Conservation (phyloP, 352 stramenopile species). For the Saprolegnia diclina region DNA sequence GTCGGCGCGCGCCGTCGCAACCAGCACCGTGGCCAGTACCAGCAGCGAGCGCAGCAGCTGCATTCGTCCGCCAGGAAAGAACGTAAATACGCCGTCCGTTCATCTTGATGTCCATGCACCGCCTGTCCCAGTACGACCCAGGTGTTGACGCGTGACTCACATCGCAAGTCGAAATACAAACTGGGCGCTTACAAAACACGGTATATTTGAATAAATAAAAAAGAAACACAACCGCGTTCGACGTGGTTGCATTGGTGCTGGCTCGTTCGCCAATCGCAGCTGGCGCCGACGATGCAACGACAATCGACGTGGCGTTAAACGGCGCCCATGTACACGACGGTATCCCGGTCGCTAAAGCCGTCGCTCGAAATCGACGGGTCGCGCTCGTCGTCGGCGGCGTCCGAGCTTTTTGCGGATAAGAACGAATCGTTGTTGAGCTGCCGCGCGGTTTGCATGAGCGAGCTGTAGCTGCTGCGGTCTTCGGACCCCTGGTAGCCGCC, state of each 20-base stretch:
- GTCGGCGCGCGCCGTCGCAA: neutral
- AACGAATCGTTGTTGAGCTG: neutral
- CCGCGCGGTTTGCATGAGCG: neutral
- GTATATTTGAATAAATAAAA: neutral
- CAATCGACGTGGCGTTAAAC: neutral
- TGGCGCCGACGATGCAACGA: neutral
- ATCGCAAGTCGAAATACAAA: neutral
- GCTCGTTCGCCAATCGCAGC: neutral
- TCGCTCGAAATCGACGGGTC: neutral
- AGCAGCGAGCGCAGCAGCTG: neutral
- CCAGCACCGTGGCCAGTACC: neutral
- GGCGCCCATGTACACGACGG: neutral
- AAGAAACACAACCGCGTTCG: neutral
- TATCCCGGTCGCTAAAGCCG: neutral
- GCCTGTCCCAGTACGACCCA: neutral
- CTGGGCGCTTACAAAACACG: neutral
- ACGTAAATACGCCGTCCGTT: neutral
- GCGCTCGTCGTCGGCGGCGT: neutral
- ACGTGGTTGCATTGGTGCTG: neutral
- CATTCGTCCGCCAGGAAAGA: neutral
- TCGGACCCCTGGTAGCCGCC: neutral
- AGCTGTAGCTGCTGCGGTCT: neutral
- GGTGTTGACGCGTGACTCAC: neutral
- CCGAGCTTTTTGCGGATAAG: neutral
- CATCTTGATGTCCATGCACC: neutral